These are phyloP conservation scores for Irpex sp. DNA, from an alignment of 1,284 basidiomycete genomes.

Conservation along the genomic window DNA sequence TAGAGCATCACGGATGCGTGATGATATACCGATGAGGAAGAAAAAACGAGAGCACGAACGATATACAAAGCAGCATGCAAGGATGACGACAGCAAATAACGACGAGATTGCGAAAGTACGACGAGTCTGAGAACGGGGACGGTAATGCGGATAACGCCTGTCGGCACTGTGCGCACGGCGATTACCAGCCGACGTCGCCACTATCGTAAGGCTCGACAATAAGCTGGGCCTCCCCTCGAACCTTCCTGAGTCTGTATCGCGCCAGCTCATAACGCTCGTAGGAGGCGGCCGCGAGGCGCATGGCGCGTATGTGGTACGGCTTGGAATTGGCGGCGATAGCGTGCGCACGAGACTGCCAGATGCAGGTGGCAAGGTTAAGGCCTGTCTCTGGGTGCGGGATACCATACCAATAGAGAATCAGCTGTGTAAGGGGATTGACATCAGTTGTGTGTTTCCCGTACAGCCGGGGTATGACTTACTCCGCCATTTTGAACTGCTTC, in stretches of 20 bases:
- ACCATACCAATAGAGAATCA: conserved; percentile 89
- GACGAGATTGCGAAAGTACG: neutral
- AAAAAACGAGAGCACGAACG: neutral
- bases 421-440: conserved; percentile 32
- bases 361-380: conserved; percentile 90
- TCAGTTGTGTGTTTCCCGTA: neutral
- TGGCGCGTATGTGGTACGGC: conserved; percentile 79
- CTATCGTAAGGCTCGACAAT: conserved; percentile 56
- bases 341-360: conserved; percentile 86
- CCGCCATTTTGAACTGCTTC: conserved; percentile 87
- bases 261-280: conserved; percentile 82
- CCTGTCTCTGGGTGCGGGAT: conserved; percentile 73
- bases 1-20: neutral
- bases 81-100: conserved; percentile 1
- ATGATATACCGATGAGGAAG: neutral
- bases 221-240: conserved; percentile 51
- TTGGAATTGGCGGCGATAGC: conserved; percentile 77
- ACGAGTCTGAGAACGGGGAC: neutral
- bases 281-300: conserved; percentile 72
- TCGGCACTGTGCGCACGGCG: neutral
- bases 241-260: conserved; percentile 69
- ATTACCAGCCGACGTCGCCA: conserved; percentile 71
- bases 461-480: conserved; percentile 35
- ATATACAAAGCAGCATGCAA: neutral
- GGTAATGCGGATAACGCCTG: neutral